Base-by-base conservation (phyloP, 805 yeast genomes). In the Debaryomyces castellii region DNA sequence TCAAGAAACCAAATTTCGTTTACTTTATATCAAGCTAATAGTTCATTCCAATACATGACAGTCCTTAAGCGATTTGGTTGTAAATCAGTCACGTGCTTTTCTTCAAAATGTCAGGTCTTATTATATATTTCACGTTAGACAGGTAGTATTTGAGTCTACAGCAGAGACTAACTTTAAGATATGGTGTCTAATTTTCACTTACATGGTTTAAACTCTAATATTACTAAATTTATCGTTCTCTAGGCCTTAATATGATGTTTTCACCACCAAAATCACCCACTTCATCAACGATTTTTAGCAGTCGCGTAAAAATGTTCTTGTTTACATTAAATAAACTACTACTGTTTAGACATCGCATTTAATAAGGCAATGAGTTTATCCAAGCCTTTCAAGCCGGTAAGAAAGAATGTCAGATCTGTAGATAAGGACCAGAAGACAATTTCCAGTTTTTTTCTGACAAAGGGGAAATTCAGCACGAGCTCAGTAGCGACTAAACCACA, bases 371-470 rank as follows among this genome's bases (percentile, higher is more conserved):
- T 42, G 46, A 46, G 46, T 32, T 16, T 42, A 18, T 33, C 45
- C 9, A 43, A 42, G 35, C 47, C 50, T n/a, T 39, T 18, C 23
- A 44, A 32, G 24, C 42, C 44, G 5, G 43, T 39, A n/a, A 47
- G 37, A 36, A 39, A 37, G 33, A 33, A 20, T 8, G 22, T 6
- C 10, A 44, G 38, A 25, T n/a, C 33, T 10, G 14, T 24, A 8
- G 47, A 37, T 21, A 40, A 33, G 39, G 25, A 38, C 3, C 73
- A 67, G 52, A 47, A 54, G 40, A 54, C 51, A 44, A 64, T 67
- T 12, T 51, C 66, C 5, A 60, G 60, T 41, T 67, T 66, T 52
- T 67, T 67, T 39, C 42, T 42, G 33, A 33, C 27, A 8, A 24
- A n/a, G 16, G 17, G 14, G 5, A 34, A 8, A n/a, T 5, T 7